Base-by-base conservation (phyloP, 2,329 filamentous ascomycete species). In the Ophiostoma fasciatum region DNA sequence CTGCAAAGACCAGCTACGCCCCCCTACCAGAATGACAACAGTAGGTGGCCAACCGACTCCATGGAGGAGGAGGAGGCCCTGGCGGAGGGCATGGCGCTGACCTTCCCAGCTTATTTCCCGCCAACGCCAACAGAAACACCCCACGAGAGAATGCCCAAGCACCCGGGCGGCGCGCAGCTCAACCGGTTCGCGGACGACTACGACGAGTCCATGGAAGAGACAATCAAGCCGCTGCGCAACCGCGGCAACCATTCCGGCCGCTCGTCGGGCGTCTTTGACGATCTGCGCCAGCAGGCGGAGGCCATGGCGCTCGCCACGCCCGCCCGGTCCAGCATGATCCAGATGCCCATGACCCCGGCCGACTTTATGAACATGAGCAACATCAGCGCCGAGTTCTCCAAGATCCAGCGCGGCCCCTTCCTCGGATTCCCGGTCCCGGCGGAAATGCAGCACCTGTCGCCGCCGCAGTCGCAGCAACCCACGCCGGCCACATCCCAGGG, bases 81-180 rank as follows among this genome's bases (percentile, higher is more conserved):
- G n/a, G n/a, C n/a, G n/a, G 13, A 36, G 20, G 28, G 25, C 22
- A 11, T 12, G 13, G 10, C 13, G 11, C 21, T 31, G n/a, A 14
- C 14, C 13, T 19, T n/a, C 5, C 5, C 40, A 76, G 75, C 61
- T 45, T 77, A 73, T 47, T 71, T 72, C 45, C 78, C 78, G 39
- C 68, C 76, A 31, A 82, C 78, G 20, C 78, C 79, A 36, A 69
- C 68, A 48, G 71, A 74, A 35, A 80, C 74, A 15, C 76, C 78
- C 29, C 63, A 66, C 42, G 57, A 66, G 42, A 57, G 59, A 33
- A 47, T 58, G 28, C 48, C 53, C 30, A 65, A 66, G 55, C 57
- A 61, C 31, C 44, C 27, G 14, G 37, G 29, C 19, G 14, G 13
- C 8, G 43, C 54, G 13, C 54, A 55, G 4, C 59, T 60, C 3